Evolutionary conservation across 148 eudicot species (phyloP), one percentile per base, ranked within the genome.

Genomic region (Persicaria tinctoria): DNA sequence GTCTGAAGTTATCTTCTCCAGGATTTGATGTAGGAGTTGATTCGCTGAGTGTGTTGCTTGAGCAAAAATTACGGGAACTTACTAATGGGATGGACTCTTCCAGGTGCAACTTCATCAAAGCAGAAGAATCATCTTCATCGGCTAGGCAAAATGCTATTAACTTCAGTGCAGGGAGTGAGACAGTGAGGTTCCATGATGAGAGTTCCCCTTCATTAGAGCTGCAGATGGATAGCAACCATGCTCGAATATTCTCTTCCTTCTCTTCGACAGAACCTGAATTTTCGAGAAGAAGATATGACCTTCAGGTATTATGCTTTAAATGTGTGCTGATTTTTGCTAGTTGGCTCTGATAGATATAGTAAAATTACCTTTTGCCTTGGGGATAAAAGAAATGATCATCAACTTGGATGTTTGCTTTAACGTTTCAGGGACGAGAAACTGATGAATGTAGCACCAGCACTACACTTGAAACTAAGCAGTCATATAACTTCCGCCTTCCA

Each of bases 11-110:
- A 23, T 86, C 90, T 72, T 83, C 87, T 18, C 78, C 79, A 5
- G 83, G 86, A 50, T 44, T 79, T 46, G 90, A 79, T 76, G 80
- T 81, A 63, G 90, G 90, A 60, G 85, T 86, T 79, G 99, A 92
- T 80, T 83, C 92, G 62, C 81, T 95, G 70, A 90, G 92, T 79
- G 72, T 84, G 77, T 82, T 90, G 84, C 79, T 92, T 78, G 94
- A 95, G 81, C 92, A 88, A 82, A 89, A 92, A 81, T 82, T 94
- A 17, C 84, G 84, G 80, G 98, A 91, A 78, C 74, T 91, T 50
- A 83, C 86, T 56, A 78, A 79, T 55, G 86, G 75, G 73, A 78
- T 78, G 1, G 92, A 89, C 77, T 63, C 84, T 74, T 77, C 94
- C 23, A 51, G 78, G 51, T 66, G 70, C 20, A 80, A 72, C 46